phyloP scores from a whole-genome alignment of 2,329 filamentous ascomycete species.

The Domatiomyces globalis region DNA sequence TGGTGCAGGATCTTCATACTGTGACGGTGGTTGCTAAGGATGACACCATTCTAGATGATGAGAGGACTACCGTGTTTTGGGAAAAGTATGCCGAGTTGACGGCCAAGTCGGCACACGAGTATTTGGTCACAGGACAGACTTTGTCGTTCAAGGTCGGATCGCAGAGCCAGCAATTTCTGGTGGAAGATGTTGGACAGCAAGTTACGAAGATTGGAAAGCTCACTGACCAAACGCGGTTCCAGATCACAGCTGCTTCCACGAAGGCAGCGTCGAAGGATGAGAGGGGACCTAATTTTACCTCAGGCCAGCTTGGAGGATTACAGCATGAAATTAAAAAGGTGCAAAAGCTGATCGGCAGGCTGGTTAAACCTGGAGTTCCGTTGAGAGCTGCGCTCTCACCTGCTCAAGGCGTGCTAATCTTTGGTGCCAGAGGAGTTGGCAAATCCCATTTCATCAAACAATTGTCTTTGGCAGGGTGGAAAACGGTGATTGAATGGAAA shows the following conservation, averaged over 20 bases:
- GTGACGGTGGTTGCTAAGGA: slow-evolving; percentile 38
- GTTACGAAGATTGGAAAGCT: slow-evolving; percentile 9
- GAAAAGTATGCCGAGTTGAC: slow-evolving; percentile 40
- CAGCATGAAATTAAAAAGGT: slow-evolving; percentile 8
- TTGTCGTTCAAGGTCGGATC: slow-evolving; percentile 7
- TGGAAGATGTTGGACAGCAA: slow-evolving; percentile 6
- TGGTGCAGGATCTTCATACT: slow-evolving; percentile 41
- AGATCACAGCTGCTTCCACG: slow-evolving; percentile 1
- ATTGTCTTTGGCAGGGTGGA: slow-evolving; percentile 53
- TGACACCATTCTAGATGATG: slow-evolving; percentile 3
- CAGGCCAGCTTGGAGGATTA: slow-evolving; percentile 11
- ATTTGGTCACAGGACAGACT: slow-evolving; percentile 17
- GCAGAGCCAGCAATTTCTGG: slow-evolving; percentile 22
- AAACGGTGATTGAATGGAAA: slow-evolving; percentile 42
- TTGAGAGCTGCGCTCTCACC: slow-evolving; percentile 5
- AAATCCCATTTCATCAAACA: slow-evolving; percentile 62
- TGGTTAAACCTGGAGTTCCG: slow-evolving; percentile 4
- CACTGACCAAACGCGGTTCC: slow-evolving; percentile 7
- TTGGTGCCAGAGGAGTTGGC: slow-evolving; percentile 72
- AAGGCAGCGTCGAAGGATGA: neutral
- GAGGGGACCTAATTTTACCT: slow-evolving; percentile 3
- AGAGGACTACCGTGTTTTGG: slow-evolving; percentile 32
- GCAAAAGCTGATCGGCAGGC: slow-evolving; percentile 8
- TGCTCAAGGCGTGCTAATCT: slow-evolving; percentile 53
- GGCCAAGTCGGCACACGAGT: slow-evolving; percentile 26